phyloP scores from a whole-genome alignment of 352 stramenopile genomes.

The Globisporangium carolinianum region DNA sequence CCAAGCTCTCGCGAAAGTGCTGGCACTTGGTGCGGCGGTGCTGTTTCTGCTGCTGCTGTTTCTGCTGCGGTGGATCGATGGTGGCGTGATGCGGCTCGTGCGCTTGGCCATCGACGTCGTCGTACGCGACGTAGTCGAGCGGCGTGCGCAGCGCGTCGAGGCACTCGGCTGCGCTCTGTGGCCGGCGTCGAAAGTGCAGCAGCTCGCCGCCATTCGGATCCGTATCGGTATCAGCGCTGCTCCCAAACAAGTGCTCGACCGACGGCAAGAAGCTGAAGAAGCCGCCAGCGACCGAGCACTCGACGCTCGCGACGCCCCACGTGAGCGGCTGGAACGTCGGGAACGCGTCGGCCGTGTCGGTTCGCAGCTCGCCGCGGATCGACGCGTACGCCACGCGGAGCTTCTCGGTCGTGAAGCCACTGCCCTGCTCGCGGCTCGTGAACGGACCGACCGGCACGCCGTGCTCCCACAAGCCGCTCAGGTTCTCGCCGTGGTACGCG shows the following conservation, averaged over 20 bases:
- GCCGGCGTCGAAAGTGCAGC: conserved; percentile 4
- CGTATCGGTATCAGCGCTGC: neutral
- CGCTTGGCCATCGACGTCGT: conserved; percentile 14
- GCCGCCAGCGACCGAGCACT: conserved; percentile 18
- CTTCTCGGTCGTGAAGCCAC: conserved; percentile 31
- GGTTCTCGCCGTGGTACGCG: conserved; percentile 39
- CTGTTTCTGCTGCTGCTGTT: too few species aligned
- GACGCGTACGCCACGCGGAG: conserved; percentile 35
- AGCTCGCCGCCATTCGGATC: neutral
- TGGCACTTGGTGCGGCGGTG: conserved; percentile 11
- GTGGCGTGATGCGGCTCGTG: neutral
- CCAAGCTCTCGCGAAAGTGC: conserved; percentile 11
- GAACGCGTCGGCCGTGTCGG: conserved; percentile 7
- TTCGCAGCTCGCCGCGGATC: conserved; percentile 15
- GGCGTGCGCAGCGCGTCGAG: conserved; percentile 12
- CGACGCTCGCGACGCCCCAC: conserved; percentile 45
- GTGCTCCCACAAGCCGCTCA: conserved; percentile 38
- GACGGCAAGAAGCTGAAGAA: conserved; percentile 22
- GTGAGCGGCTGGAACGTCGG: conserved; percentile 13
- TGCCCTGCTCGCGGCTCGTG: conserved; percentile 35
- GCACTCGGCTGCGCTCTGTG: conserved; percentile 16
- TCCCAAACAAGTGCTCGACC: conserved; percentile 17
- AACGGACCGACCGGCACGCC: conserved; percentile 52
- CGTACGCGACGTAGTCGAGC: conserved; percentile 20
- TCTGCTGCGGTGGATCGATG: neutral